Evolutionary conservation across 1,284 basidiomycete species (phyloP), one percentile per base, ranked within the genome.

Genomic region (Trametes versicolor): DNA sequence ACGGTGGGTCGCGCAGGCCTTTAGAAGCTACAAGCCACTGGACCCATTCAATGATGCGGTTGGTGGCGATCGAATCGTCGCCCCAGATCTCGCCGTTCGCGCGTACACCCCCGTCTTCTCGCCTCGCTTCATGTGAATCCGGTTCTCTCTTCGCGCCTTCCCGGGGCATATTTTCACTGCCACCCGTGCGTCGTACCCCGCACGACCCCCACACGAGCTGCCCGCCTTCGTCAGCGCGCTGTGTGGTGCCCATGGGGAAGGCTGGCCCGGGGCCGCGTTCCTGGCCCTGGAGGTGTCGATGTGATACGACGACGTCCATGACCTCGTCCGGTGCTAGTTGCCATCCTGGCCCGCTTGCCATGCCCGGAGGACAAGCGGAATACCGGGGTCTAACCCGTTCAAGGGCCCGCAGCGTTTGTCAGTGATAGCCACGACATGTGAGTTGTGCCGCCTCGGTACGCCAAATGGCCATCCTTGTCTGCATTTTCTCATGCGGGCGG

Each of bases 381-480:
- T 32, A 27, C 9, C 56, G 27, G 56, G 19, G 37, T 29, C 52
- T 68, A 68, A 43, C 61, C 61, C 41, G 54, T 61, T 65, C 43
- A 41, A 63, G 67, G 51, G 36, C 50, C 39, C 48, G 48, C 61
- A 68, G 61, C 62, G 67, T 56, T 68, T 65, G 63, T 68, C 63
- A 60, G 27, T 63, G 67, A 65, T 65, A 60, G 37, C 58, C 29
- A 50, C 10, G 58, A n/a, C 21, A 48, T 56, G 55, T n/a, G 37
- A 47, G 49, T 27, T 50, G 8, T 52, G 47, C 8, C 1, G n/a
- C 57, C n/a, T n/a, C 52, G 60, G 64, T 15, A 53, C 36, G 47
- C 36, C 9, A n/a, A 32, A 55, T 63, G 43, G 27, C 62, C 34
- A 41, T 57, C 45, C 47, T 59, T 59, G 47, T 58, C 23, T 51